Evolutionary conservation across 768 basidiomycete species (phyloP).

Genomic region (Rhodocollybia butyracea): DNA sequence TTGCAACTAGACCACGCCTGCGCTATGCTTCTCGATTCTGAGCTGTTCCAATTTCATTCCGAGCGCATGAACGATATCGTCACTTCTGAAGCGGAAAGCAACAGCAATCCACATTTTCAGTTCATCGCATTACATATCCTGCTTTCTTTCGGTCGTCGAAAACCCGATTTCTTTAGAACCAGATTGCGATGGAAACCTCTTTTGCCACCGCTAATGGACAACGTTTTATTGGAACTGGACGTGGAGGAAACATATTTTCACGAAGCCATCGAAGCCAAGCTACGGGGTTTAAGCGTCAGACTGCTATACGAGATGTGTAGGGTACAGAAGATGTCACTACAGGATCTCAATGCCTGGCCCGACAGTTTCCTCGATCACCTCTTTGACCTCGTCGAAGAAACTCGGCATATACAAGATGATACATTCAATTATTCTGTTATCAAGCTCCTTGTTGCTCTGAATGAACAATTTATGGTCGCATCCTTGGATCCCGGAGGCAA

Average conservation of each 20-base stretch:
- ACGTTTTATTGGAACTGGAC: conserved; percentile 77
- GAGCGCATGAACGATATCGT: conserved; percentile 87
- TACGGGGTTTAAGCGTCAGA: conserved; percentile 67
- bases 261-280: conserved; percentile 81
- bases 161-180: conserved; percentile 68
- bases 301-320: conserved; percentile 92
- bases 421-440: conserved; percentile 94
- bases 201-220: conserved; percentile 80
- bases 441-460: conserved; percentile 89
- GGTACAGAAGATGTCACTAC: conserved; percentile 76
- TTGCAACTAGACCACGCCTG: conserved; percentile 85
- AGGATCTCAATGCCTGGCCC: conserved; percentile 81
- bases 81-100: conserved; percentile 68
- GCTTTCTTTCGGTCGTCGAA: conserved; percentile 70
- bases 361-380: conserved; percentile 85
- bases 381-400: conserved; percentile 93
- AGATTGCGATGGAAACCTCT: conserved; percentile 83
- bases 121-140: conserved; percentile 78
- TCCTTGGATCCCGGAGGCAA: conserved; percentile 29
- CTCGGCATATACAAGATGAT: conserved; percentile 84
- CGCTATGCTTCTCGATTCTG: conserved; percentile 71
- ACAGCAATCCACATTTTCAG: conserved; percentile 81
- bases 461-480: conserved; percentile 98
- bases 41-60: conserved; percentile 87
- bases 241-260: conserved; percentile 58